Base-by-base conservation (phyloP, 129 eudicot species). In the Logfia minima region DNA sequence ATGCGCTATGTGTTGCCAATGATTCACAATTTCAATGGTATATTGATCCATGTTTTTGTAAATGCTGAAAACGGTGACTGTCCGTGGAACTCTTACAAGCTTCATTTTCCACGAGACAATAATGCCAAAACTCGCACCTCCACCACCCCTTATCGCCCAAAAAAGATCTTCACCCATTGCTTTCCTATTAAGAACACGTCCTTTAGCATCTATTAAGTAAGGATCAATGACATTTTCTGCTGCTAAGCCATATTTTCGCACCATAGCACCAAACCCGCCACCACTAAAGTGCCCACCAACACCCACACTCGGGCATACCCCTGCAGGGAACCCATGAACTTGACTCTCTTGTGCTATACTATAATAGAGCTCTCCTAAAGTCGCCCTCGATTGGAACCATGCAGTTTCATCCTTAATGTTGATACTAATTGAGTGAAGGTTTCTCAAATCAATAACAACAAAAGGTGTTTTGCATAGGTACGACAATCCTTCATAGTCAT, bases 111-210 rank as follows among this genome's bases (percentile, higher is more conserved):
- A 88, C 1, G 86, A 71, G 45, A 79, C 53, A 2, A 90, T 78
- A 28, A 88, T 77, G n/a, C 90, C 88, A n/a, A 82, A 89, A 23
- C 86, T 86, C n/a, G 87, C 84, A 1, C 84, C 88, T 19, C 86
- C 89, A 0, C 93, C 93, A 0, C 93, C 90, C 72, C 90, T 70
- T 10, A 89, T 82, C 2, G 93, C 93, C 93, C 93, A 89, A 37
- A 84, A 89, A 29, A 84, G 68, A 66, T 88, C 88, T 69, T 86
- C 86, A 0, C 90, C 90, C 82, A 86, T 82, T 2, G 87, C 67
- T 72, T 72, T 53, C 28, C 87, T 82, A 63, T 84, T 61, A 2
- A 79, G 83, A 69, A 86, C 66, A 29, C 68, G 67, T 1, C 96
- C 93, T 8, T 84, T 62, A 0, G 76, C 85, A 52, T 84, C 82